Base-by-base conservation (phyloP, 192 early-diverging fungal species). In the Podila clonocystis region DNA sequence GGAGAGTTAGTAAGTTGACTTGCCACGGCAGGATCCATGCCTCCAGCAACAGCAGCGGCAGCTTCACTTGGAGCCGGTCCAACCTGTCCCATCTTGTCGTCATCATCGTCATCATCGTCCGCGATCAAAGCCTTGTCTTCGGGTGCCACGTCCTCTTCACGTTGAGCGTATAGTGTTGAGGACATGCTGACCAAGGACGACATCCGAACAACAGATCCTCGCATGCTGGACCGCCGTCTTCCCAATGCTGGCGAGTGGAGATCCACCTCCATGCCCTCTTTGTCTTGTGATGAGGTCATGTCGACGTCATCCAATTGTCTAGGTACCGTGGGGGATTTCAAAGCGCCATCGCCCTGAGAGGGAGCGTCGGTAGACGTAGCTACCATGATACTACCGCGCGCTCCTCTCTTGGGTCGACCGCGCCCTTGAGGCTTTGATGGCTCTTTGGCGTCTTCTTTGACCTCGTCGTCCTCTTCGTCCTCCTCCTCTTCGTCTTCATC, bases 121-220 rank as follows among this genome's bases (percentile, higher is more conserved):
- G 34, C 33, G 4, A 48, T 58, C 34, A 69, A 24, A 15, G 65
- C 60, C n/a, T 73, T 73, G 24, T 64, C 77, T 9, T 72, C 70
- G 1, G 66, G 61, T 3, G 66, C 58, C 69, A 79, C 45, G 41
- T 80, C 77, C 70, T 80, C 77, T 55, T 80, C 77, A 12, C 58
- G 52, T 34, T 80, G 77, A 6, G 77, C 77, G 57, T 68, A 80
- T 0, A 80, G 64, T 12, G 77, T 80, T 3, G 77, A 80, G 0
- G 77, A 80, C 77, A 80, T 80, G 26, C 77, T 80, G 52, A 80
- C 77, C 4, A 80, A 50, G 4, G 77, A 80, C n/a, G 77, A 80
- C 77, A 80, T 80, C 59, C 77, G 63, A 17, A 69, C 41, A 26
- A 20, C 77, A 20, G 77, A 72, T 3, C 77, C 77, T 31, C 77